Percentiles rank a stretch among this genome's conserved stretches.
These are phyloP conservation scores for Jaenimonas drosophilae DNA, from an alignment of 208 protist genomes.

Conservation along the genomic window DNA sequence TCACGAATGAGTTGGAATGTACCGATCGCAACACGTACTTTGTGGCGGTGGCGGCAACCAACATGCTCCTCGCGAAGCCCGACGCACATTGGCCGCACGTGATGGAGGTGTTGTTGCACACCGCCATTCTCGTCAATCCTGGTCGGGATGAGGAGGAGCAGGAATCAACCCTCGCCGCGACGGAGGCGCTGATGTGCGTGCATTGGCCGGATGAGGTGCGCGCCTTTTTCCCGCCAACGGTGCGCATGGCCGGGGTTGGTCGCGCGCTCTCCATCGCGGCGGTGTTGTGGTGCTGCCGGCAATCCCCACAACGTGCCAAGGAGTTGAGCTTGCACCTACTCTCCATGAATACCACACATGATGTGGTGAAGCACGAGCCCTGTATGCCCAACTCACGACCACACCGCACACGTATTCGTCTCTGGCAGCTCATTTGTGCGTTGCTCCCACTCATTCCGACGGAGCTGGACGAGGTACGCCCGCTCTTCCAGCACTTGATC, in stretches of 20 bases:
- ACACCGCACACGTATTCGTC: slow-evolving; percentile 74
- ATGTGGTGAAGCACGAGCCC: slow-evolving; percentile 51
- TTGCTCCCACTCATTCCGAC: slow-evolving; percentile 46
- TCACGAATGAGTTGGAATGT: slow-evolving; percentile 14
- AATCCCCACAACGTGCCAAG: slow-evolving; percentile 5
- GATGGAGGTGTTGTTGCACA: slow-evolving; percentile 41
- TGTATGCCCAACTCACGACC: slow-evolving; percentile 88
- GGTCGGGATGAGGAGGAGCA: slow-evolving; percentile 70
- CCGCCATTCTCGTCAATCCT: slow-evolving; percentile 58
- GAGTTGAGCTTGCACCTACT: slow-evolving; percentile 47
- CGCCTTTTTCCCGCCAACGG: slow-evolving; percentile 56
- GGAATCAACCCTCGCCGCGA: slow-evolving; percentile 62
- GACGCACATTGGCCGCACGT: slow-evolving; percentile 7
- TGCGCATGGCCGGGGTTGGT: slow-evolving; percentile 55
- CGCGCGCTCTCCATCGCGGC: slow-evolving; percentile 56
- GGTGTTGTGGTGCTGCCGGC: slow-evolving; percentile 50
- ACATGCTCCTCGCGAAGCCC: neutral
- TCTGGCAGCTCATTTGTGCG: slow-evolving; percentile 82
- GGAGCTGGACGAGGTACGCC: slow-evolving; percentile 7
- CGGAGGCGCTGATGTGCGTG: slow-evolving; percentile 46
- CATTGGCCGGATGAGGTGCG: slow-evolving; percentile 46
- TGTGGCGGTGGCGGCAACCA: slow-evolving; percentile 14
- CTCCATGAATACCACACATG: slow-evolving; percentile 45
- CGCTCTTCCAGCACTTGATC: slow-evolving; percentile 33
- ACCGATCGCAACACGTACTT: slow-evolving; percentile 63